Percentiles rank a stretch among this genome's conserved stretches.
These are phyloP conservation scores for Saccharomycopsis fibuligera DNA, from an alignment of 805 yeast species.

Conservation along the genomic window DNA sequence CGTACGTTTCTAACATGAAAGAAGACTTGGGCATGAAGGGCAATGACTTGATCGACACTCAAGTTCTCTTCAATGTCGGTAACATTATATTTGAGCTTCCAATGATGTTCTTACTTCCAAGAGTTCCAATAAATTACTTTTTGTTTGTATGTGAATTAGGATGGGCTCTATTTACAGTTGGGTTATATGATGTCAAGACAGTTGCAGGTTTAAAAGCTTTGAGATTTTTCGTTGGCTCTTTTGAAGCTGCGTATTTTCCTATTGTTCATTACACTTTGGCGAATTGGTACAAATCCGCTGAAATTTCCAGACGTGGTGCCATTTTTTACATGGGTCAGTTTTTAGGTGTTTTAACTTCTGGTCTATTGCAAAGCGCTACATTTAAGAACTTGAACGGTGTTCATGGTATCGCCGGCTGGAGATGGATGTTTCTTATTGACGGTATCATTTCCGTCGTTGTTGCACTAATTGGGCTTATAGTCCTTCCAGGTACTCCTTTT, in stretches of 20 bases:
- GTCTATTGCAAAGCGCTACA: constrained; percentile 55
- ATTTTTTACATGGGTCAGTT: constrained; percentile 57
- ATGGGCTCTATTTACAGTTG: constrained; percentile 64
- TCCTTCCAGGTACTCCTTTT: constrained; percentile 59
- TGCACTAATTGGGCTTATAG: constrained; percentile 27
- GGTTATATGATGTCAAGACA: constrained; percentile 42
- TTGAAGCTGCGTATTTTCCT: constrained; percentile 64
- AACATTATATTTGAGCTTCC: constrained; percentile 57
- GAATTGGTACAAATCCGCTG: constrained; percentile 49
- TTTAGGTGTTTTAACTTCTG: constrained; percentile 56
- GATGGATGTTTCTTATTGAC: constrained; percentile 69
- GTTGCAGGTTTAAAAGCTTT: constrained; percentile 51
- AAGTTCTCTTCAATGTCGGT: constrained; percentile 54
- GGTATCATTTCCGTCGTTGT: constrained; percentile 30
- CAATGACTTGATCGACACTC: constrained; percentile 55
- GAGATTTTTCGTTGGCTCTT: constrained; percentile 61
- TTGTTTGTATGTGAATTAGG: constrained; percentile 52
- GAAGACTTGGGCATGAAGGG: constrained; percentile 52
- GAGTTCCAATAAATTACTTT: constrained; percentile 47
- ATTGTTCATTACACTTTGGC: constrained; percentile 56
- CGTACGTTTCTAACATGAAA: constrained; percentile 59
- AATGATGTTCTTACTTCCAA: constrained; percentile 49
- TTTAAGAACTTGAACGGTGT: constrained; percentile 41
- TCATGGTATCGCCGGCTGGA: constrained; percentile 56
- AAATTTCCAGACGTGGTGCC: constrained; percentile 57